Conservation (phyloP, 2,329 filamentous ascomycete genomes). For the Fusarium sacchari region DNA sequence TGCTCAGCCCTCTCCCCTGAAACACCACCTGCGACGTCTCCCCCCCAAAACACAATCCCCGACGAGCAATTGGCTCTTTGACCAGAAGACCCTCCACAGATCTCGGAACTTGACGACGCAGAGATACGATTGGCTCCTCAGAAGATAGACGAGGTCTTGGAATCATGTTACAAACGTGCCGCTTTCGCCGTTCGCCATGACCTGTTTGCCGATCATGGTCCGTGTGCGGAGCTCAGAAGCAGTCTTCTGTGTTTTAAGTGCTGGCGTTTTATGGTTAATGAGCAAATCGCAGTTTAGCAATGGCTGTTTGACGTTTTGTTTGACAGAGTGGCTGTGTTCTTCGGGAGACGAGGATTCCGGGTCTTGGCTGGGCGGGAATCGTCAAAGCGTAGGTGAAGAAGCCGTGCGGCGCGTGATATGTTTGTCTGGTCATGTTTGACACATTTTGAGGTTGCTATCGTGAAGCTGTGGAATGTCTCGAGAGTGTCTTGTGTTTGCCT, state of each 20-base stretch:
- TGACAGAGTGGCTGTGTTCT: constrained; percentile 9
- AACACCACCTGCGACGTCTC: neutral
- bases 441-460: neutral
- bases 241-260: neutral
- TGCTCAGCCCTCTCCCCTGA: constrained; percentile 8
- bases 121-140: constrained; percentile 2
- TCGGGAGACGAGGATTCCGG: constrained; percentile 13
- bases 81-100: neutral
- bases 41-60: neutral
- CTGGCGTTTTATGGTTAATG: neutral
- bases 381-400: constrained; percentile 49
- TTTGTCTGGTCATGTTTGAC: neutral
- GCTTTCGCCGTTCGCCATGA: neutral
- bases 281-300: neutral
- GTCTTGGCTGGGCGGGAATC: neutral
- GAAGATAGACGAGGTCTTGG: neutral
- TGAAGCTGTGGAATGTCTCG: constrained; percentile 7
- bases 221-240: neutral
- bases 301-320: constrained; percentile 9
- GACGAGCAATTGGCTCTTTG: neutral
- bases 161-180: neutral
- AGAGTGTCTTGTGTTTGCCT: neutral
- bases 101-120: constrained; percentile 9
- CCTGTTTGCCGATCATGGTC: neutral
- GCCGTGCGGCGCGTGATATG: neutral